A percentile compares a stretch with the other conserved stretches of the same genome.
These are phyloP conservation scores for Vigna unguiculata DNA, from an alignment of 306 rosid genomes.

Conservation along the genomic window DNA sequence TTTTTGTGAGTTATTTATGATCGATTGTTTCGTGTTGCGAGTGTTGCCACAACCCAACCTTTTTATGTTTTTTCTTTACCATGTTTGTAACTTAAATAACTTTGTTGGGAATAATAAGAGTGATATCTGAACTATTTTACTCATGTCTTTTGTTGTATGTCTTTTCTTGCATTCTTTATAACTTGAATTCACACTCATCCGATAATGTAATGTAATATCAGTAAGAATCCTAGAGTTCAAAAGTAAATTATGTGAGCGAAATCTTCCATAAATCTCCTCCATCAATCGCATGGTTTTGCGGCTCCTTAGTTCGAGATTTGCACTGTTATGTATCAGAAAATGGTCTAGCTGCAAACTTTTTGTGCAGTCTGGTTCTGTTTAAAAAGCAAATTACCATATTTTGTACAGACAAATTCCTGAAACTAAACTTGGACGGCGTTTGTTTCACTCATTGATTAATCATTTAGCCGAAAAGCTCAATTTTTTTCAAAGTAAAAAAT, in stretches of 20 bases:
- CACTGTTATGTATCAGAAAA: not conserved
- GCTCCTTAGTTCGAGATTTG: not conserved
- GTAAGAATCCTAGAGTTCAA: not conserved
- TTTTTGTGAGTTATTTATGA: constrained; percentile 34
- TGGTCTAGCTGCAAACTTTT: not conserved
- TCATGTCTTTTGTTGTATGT: not conserved
- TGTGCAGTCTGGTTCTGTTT: not conserved
- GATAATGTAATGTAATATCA: not conserved
- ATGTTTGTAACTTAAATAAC: constrained; percentile 23
- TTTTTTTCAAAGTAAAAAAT: not conserved
- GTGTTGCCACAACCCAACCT: not conserved
- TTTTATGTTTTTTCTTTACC: constrained; percentile 7
- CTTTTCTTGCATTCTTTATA: not conserved
- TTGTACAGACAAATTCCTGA: not conserved
- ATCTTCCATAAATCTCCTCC: not conserved
- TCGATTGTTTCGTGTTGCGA: constrained; percentile 21
- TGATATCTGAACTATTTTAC: not conserved
- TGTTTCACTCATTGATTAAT: not conserved
- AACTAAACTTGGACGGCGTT: not conserved
- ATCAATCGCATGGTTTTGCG: not conserved
- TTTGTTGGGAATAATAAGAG: constrained; percentile 41
- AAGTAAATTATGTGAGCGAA: not conserved
- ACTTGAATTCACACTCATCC: not conserved
- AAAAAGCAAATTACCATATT: not conserved
- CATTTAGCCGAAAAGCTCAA: not conserved